phyloP scores from a whole-genome alignment of 108 stramenopile species.

The Pelagomonas calceolata region DNA sequence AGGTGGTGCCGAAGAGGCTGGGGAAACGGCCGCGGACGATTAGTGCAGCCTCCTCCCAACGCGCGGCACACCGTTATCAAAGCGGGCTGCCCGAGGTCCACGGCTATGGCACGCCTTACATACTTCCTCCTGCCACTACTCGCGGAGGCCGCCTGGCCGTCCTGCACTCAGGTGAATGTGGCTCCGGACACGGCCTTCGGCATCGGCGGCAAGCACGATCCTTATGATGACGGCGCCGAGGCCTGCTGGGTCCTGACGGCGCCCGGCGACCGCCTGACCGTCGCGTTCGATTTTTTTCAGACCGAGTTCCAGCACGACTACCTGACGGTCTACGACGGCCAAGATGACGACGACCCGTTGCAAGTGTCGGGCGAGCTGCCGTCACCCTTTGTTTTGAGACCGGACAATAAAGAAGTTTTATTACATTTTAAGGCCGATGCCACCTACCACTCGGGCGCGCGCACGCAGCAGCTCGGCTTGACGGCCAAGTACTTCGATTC shows the following conservation, averaged over 20 bases:
- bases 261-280: neutral
- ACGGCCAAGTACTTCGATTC: neutral
- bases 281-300: neutral
- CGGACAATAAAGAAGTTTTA: neutral
- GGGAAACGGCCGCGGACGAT: no score
- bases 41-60: no score
- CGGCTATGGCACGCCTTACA: no score
- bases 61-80: no score
- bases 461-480: neutral
- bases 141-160: no score
- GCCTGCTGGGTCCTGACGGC: neutral
- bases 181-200: no score
- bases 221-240: neutral
- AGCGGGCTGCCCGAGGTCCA: no score
- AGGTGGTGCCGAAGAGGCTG: no score
- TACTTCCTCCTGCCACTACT: no score
- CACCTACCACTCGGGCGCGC: neutral
- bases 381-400: neutral
- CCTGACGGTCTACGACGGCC: neutral
- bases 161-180: no score
- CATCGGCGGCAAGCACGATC: no score
- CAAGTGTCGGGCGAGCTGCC: neutral
- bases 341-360: neutral
- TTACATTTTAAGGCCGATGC: neutral
- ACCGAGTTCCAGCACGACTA: neutral